Conservation (phyloP, 2,329 filamentous ascomycete species). For the Emmonsiellopsis sp. region DNA sequence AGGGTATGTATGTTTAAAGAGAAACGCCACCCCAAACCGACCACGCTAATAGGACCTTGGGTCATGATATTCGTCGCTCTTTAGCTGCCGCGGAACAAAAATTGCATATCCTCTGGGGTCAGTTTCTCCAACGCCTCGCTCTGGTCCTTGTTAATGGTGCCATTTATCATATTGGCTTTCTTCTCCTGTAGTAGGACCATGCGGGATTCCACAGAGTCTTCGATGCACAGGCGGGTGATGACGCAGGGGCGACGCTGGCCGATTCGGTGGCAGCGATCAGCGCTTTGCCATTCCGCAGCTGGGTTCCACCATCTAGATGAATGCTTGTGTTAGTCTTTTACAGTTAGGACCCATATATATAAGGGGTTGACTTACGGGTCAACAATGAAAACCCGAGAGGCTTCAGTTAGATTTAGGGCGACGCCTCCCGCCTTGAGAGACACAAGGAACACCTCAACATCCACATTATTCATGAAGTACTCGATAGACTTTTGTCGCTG, state of each 20-base stretch:
- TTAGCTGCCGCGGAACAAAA: constrained; percentile 68
- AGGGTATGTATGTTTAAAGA: background rate
- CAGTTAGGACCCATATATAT: background rate
- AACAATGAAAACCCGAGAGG: constrained; percentile 88
- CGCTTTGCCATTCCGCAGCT: constrained; percentile 98
- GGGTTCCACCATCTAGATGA: constrained; percentile 86
- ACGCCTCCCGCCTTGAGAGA: constrained; percentile 95
- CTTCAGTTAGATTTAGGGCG: constrained; percentile 89
- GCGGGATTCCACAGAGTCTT: constrained; percentile 91
- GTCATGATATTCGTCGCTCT: background rate
- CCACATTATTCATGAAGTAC: constrained; percentile 89
- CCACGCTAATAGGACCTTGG: background rate
- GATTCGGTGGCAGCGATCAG: constrained; percentile 88
- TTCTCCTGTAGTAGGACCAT: constrained; percentile 97
- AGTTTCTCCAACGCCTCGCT: constrained; percentile 77
- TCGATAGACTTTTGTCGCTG: constrained; percentile 91
- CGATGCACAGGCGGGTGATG: constrained; percentile 89
- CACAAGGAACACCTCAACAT: constrained; percentile 93
- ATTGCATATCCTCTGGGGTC: constrained; percentile 86
- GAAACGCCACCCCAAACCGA: background rate
- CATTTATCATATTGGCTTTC: constrained; percentile 96
- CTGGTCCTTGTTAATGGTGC: constrained; percentile 90
- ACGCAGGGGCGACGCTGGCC: constrained; percentile 89
- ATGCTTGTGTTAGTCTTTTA: background rate
- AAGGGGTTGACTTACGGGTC: constrained; percentile 62